Percentiles rank a stretch among this genome's conserved stretches.
These are phyloP conservation scores for Waitea zeae DNA, from an alignment of 1,284 basidiomycete genomes.

Conservation along the genomic window DNA sequence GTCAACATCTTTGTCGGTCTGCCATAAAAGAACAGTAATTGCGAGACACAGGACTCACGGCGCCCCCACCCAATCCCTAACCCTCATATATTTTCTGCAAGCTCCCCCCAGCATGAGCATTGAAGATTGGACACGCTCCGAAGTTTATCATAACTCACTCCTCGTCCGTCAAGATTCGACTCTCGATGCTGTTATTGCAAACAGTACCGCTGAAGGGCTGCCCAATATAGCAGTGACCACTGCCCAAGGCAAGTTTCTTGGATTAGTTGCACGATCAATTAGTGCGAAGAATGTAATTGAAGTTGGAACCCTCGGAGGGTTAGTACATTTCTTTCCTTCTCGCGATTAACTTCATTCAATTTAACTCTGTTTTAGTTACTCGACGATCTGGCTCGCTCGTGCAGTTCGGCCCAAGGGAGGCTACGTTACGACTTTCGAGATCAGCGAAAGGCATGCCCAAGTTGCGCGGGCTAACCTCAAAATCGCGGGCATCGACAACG, in stretches of 20 bases:
- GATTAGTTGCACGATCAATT: constrained; percentile 28
- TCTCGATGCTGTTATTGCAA: constrained; percentile 24
- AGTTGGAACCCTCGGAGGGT: constrained; percentile 48
- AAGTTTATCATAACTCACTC: constrained; percentile 38
- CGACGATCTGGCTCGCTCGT: constrained; percentile 39
- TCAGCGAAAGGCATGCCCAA: constrained; percentile 31
- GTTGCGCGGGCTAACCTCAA: constrained; percentile 34
- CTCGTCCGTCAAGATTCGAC: constrained; percentile 25
- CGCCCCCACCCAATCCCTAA: background rate
- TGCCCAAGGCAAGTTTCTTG: constrained; percentile 38
- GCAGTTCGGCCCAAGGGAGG: constrained; percentile 39
- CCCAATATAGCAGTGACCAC: constrained; percentile 34
- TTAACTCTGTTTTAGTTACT: constrained; percentile 22
- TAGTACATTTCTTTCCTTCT: constrained; percentile 9
- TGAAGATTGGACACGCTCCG: constrained; percentile 30
- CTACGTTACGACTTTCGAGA: constrained; percentile 29
- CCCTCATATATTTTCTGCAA: background rate
- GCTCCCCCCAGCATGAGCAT: constrained; percentile 1
- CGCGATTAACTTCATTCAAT: constrained; percentile 4
- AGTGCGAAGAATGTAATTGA: constrained; percentile 36
- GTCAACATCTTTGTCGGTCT: background rate
- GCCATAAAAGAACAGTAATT: background rate
- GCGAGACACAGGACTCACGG: background rate
- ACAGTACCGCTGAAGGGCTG: constrained; percentile 24
- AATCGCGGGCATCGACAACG: constrained; percentile 27